phyloP scores from a whole-genome alignment of 768 basidiomycete species.

The Pulveroboletus frians region DNA sequence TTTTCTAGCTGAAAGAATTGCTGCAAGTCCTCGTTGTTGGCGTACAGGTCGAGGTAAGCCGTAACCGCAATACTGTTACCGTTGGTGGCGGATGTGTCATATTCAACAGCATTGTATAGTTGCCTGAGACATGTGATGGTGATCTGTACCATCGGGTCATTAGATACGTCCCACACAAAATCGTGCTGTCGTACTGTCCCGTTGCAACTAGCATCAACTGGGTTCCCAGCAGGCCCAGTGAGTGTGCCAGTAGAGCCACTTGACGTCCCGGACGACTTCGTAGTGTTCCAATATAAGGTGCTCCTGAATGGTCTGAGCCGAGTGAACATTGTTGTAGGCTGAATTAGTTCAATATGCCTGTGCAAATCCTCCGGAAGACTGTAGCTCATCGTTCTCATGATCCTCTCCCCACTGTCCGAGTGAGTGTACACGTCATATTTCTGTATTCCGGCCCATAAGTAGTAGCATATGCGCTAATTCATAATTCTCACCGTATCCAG shows the following conservation, averaged over 20 bases:
- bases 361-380: slow-evolving; percentile 57
- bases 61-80: slow-evolving; percentile 51
- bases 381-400: slow-evolving; percentile 66
- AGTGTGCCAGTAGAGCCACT: slow-evolving; percentile 11
- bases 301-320: slow-evolving; percentile 41
- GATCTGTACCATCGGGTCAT: slow-evolving; percentile 25
- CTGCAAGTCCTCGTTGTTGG: slow-evolving; percentile 49
- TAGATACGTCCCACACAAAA: neutral
- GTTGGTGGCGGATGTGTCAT: slow-evolving; percentile 37
- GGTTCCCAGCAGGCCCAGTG: slow-evolving; percentile 31
- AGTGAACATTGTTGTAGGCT: slow-evolving; percentile 68
- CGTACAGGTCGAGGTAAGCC: slow-evolving; percentile 49
- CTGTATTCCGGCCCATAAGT: slow-evolving; percentile 27
- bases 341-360: slow-evolving; percentile 59
- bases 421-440: slow-evolving; percentile 63
- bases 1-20: slow-evolving; percentile 45
- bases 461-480: neutral
- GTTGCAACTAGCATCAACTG: slow-evolving; percentile 47
- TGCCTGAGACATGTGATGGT: slow-evolving; percentile 51
- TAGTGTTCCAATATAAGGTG: slow-evolving; percentile 33
- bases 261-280: neutral
- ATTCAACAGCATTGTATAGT: slow-evolving; percentile 50
- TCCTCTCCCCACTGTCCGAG: slow-evolving; percentile 42
- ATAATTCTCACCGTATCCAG: slow-evolving; percentile 52
- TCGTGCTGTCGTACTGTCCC: slow-evolving; percentile 16